Evolutionary conservation across 495 filamentous ascomycete species (phyloP).

Genomic region (Aspergillus mulundensis): DNA sequence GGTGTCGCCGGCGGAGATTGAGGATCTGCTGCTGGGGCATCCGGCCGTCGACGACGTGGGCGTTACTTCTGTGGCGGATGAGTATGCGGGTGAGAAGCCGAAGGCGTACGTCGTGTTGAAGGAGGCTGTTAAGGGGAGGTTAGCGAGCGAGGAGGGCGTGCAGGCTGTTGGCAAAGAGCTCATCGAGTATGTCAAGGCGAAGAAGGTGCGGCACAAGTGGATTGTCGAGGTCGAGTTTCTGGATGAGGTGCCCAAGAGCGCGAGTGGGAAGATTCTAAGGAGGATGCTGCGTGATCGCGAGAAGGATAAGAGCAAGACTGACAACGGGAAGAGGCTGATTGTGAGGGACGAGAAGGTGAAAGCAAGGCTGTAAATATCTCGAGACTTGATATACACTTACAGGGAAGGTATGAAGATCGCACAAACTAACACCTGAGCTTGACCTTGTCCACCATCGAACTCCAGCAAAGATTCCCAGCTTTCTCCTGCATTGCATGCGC

Average conservation of each 20-base stretch:
- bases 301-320: constrained; percentile 11
- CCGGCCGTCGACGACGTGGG: constrained; percentile 55
- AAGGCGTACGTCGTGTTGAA: constrained; percentile 62
- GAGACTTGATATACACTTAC: too few relatives aligned
- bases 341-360: constrained; percentile 34
- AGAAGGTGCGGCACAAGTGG: constrained; percentile 63
- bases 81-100: constrained; percentile 58
- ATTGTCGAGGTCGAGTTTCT: constrained; percentile 62
- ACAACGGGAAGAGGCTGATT: constrained; percentile 22
- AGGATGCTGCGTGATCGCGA: constrained; percentile 48
- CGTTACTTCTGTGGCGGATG: constrained; percentile 55
- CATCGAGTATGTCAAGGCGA: constrained; percentile 53
- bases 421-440: too few relatives aligned
- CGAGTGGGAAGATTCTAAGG: constrained; percentile 65
- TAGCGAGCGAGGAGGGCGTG: not conserved
- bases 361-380: constrained; percentile 35
- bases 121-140: not conserved
- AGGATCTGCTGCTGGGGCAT: constrained; percentile 58
- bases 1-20: constrained; percentile 67
- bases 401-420: too few relatives aligned
- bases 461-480: not conserved
- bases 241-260: constrained; percentile 60
- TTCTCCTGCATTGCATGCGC: too few relatives aligned
- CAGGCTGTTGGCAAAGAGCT: constrained; percentile 35
- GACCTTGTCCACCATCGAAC: not conserved